These are phyloP conservation scores for Phytophthora pseudosyringae DNA, from an alignment of 352 stramenopile genomes.

Conservation along the genomic window DNA sequence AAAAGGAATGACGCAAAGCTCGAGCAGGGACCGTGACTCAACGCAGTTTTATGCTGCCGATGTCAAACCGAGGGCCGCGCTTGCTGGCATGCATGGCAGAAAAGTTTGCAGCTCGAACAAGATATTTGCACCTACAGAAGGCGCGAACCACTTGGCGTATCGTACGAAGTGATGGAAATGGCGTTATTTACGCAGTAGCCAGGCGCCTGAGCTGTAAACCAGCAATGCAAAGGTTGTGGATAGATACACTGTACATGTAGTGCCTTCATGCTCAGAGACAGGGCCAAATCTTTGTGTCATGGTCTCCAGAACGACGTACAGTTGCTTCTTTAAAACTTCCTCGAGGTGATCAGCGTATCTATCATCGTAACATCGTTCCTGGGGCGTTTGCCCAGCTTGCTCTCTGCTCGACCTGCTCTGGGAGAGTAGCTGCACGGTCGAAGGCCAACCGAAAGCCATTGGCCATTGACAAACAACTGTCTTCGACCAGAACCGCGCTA, in stretches of 20 bases:
- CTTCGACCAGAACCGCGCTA: too few species aligned
- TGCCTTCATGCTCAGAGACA: background rate
- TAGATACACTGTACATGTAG: background rate
- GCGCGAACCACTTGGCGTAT: too few species aligned
- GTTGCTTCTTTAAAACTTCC: background rate
- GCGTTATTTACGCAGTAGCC: background rate
- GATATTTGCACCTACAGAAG: background rate
- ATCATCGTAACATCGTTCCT: too few species aligned
- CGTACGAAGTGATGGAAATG: too few species aligned
- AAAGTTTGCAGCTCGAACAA: background rate
- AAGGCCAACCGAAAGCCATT: too few species aligned
- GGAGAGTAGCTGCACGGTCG: too few species aligned
- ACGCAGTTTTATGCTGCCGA: background rate
- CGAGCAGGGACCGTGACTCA: slow-evolving; percentile 10
- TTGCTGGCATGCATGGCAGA: background rate
- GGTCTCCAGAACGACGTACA: background rate
- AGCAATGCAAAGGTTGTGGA: background rate
- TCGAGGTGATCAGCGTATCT: too few species aligned
- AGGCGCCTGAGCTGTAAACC: background rate
- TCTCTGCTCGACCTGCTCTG: too few species aligned
- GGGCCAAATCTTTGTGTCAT: slow-evolving; percentile 1
- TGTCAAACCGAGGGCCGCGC: background rate
- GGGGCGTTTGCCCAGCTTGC: too few species aligned
- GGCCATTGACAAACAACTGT: too few species aligned
- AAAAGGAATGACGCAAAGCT: slow-evolving; percentile 24